phyloP scores from a whole-genome alignment of 2,329 filamentous ascomycete genomes.

The Aspergillus uvarum region DNA sequence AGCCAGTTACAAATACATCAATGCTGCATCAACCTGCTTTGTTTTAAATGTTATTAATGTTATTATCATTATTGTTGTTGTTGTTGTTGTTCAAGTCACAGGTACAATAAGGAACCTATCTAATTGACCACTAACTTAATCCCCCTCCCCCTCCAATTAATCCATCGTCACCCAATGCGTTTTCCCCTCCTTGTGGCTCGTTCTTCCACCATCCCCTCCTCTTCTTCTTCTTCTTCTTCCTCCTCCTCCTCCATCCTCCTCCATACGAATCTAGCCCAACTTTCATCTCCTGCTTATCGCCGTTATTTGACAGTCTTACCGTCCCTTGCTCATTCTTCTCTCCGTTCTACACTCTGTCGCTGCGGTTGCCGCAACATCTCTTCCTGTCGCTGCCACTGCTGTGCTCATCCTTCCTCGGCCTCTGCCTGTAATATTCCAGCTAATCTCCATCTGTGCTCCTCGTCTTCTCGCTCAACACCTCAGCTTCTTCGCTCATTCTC shows the following conservation, averaged over 20 bases:
- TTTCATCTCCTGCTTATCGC: conserved; percentile 9
- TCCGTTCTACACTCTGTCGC: conserved; percentile 15
- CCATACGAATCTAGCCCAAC: conserved; percentile 17
- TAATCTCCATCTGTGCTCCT: conserved; percentile 6
- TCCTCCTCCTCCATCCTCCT: conserved; percentile 17
- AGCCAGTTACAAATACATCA: neutral
- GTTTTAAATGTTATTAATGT: no score
- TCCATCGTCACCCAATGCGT: neutral
- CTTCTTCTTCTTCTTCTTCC: conserved; percentile 9
- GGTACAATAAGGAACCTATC: no score
- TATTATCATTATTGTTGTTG: no score
- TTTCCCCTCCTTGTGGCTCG: neutral
- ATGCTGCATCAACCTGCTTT: neutral
- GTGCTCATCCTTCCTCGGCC: conserved; percentile 20
- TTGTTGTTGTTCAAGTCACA: no score
- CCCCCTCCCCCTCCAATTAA: neutral
- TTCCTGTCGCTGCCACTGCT: conserved; percentile 26
- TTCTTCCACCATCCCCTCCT: conserved; percentile 14
- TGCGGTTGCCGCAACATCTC: conserved; percentile 24
- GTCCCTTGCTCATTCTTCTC: neutral
- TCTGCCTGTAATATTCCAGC: neutral
- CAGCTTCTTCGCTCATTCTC: neutral
- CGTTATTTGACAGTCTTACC: conserved; percentile 11
- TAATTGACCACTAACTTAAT: neutral
- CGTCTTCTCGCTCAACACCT: neutral